Conservation (phyloP, 345 rosid species). For the Leavenworthia alabamica region DNA sequence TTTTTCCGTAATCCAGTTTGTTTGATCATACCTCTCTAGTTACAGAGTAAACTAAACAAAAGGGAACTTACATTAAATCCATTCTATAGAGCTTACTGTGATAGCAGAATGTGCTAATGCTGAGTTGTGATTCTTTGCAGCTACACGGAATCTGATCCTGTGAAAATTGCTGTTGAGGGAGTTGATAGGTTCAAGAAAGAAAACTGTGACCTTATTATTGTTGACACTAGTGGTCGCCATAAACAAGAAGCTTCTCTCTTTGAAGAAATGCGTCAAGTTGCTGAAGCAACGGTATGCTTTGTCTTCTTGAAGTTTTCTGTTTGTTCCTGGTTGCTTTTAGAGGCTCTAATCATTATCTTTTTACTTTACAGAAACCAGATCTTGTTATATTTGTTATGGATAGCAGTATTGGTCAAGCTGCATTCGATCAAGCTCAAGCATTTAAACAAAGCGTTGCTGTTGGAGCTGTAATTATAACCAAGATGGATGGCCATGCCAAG, state of each 20-base stretch:
- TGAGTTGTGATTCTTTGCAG: slow-evolving; percentile 32
- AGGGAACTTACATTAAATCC: no score
- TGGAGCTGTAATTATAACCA: slow-evolving; percentile 86
- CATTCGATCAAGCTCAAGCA: slow-evolving; percentile 88
- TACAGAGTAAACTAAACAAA: no score
- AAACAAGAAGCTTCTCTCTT: slow-evolving; percentile 91
- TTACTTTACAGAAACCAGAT: slow-evolving; percentile 65
- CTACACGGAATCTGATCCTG: slow-evolving; percentile 89
- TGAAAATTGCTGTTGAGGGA: slow-evolving; percentile 79
- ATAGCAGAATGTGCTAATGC: not conserved
- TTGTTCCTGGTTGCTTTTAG: not conserved
- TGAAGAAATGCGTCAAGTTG: slow-evolving; percentile 96
- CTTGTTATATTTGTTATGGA: slow-evolving; percentile 90
- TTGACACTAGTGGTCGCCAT: slow-evolving; percentile 93
- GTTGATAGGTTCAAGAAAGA: slow-evolving; percentile 84
- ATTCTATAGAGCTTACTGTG: not conserved
- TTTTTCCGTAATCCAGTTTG: no score
- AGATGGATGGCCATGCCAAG: slow-evolving; percentile 99
- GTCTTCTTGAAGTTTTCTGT: not conserved
- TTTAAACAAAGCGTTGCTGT: slow-evolving; percentile 81
- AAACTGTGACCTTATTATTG: slow-evolving; percentile 82
- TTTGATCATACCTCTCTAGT: no score
- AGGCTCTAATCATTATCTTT: slow-evolving; percentile 3
- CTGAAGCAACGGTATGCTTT: slow-evolving; percentile 72
- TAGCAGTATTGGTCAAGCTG: slow-evolving; percentile 95